Base-by-base conservation (phyloP, 1,284 basidiomycete species). In the Cronartium quercuum region DNA sequence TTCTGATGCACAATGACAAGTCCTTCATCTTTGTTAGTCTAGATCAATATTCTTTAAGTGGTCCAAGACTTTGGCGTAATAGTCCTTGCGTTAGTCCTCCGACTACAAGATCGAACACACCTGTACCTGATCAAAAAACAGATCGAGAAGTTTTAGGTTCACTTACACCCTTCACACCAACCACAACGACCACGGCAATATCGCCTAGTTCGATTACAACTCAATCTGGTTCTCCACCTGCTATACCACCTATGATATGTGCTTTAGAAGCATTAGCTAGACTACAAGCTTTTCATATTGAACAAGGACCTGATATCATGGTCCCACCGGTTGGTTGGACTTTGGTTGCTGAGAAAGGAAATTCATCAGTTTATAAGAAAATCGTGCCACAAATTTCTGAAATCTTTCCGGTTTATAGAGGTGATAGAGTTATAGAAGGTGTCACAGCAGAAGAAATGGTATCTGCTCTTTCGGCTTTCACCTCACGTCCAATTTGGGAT, bases 371-470 rank as follows among this genome's bases (percentile, higher is more conserved):
- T 5, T 88, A 91, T 77, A 88, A 89, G 77, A 90, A 90, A 79
- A 81, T 89, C 18, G 87, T 89, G 10, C 85, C 89, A 1, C 88
- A 90, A 68, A 87, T 97, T 15, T 96, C 93, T 7, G 85, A 89
- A 7, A 85, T 87, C 58, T 88, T 96, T 62, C 91, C 92, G 0
- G 88, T 98, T 3, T 90, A 94, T 80, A 90, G 89, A 76, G 92
- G 91, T 0, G 90, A 91, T 80, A 91, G 93, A 82, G 92, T 98
- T 76, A 90, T 98, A 63, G 91, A 98, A 81, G 94, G 95, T 1
- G 87, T 96, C 9, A 91, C 92, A 0, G 94, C 94, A 0, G 95
- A 97, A 79, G 95, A 98, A 80, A 68, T 82, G 61, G 84, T 96
- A 15, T 89, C 88, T 0, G 85, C 88, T 0, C 85, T 91, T 13